phyloP scores from a whole-genome alignment of 139 green algal genomes.

The Choricystis sp. region DNA sequence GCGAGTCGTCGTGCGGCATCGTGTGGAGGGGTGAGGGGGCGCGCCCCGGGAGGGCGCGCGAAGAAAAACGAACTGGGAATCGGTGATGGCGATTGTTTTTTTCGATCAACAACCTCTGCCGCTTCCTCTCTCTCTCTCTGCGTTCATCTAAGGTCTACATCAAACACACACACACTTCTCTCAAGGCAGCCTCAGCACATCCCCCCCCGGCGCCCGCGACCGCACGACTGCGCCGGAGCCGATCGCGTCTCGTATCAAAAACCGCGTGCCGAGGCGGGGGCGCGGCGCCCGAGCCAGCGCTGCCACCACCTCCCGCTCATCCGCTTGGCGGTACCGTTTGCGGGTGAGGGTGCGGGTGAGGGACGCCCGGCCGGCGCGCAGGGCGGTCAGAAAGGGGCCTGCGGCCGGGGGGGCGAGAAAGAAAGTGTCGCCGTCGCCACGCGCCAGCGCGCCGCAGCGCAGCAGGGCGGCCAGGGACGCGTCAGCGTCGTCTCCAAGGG shows the following conservation, averaged over 20 bases:
- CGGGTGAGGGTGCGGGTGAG: too few species aligned
- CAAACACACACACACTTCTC: too few species aligned
- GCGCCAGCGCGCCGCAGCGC: neutral
- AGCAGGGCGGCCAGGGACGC: neutral
- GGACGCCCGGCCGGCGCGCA: neutral
- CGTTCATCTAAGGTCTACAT: too few species aligned
- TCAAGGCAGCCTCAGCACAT: neutral
- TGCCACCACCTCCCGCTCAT: too few species aligned
- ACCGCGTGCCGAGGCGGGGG: neutral
- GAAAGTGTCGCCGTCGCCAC: neutral
- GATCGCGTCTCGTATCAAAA: neutral
- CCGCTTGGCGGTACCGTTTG: too few species aligned
- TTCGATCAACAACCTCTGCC: too few species aligned
- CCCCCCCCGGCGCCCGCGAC: too few species aligned
- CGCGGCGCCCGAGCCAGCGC: neutral
- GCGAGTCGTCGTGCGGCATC: constrained; percentile 1
- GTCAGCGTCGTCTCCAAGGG: neutral
- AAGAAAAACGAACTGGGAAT: too few species aligned
- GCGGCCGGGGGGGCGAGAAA: neutral
- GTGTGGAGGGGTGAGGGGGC: too few species aligned
- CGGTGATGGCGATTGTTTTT: too few species aligned
- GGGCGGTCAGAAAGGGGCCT: neutral
- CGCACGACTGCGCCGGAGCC: neutral
- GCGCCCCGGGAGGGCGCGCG: too few species aligned
- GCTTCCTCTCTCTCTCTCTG: too few species aligned